Base-by-base conservation (phyloP, 768 basidiomycete species). In the Xanthoconium stramineum region DNA sequence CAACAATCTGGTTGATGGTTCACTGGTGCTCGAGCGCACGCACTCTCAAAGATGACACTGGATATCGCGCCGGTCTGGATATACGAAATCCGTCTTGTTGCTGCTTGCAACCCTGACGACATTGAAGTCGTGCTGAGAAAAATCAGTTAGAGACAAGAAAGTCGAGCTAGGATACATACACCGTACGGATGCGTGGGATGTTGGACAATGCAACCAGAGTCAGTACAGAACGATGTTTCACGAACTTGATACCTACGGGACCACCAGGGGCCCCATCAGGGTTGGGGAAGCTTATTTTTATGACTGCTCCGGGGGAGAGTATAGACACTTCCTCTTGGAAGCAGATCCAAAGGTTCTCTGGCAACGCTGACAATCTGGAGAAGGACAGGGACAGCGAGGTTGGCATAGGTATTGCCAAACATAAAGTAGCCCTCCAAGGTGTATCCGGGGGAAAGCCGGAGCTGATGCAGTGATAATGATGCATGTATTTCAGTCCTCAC, bases 231-330 rank as follows among this genome's bases (percentile, higher is more conserved):
- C n/a, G 1, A 19, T 3, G 9, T 8, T 12, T 19, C 5, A 33
- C 8, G 7, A 20, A 35, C 11, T 24, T 42, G 14, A 11, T 5
- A 61, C 75, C 55, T 56, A 75, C 60, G 12, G 61, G 73, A 17
- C 67, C 73, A 19, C 66, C 65, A 11, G 55, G 39, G n/a, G 51
- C 63, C 5, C 10, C 73, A 0, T 4, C 14, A 5, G 61, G 59
- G 17, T 72, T 73, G 1, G 77, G 75, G 7, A 82, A 74, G 17
- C 72, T 75, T 17, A 82, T 62, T 59, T 82, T 79, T 30, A 82
- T 75, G 50, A 61, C 75, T 75, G 61, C 80, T 77, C 1, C 58
- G 63, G 0, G 79, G n/a, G n/a, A n/a, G n/a, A n/a, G n/a, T n/a
- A n/a, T n/a, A n/a, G n/a, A n/a, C n/a, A n/a, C n/a, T n/a, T n/a